Conservation (phyloP, 1,284 basidiomycete genomes). For the Puccinia hordei region DNA sequence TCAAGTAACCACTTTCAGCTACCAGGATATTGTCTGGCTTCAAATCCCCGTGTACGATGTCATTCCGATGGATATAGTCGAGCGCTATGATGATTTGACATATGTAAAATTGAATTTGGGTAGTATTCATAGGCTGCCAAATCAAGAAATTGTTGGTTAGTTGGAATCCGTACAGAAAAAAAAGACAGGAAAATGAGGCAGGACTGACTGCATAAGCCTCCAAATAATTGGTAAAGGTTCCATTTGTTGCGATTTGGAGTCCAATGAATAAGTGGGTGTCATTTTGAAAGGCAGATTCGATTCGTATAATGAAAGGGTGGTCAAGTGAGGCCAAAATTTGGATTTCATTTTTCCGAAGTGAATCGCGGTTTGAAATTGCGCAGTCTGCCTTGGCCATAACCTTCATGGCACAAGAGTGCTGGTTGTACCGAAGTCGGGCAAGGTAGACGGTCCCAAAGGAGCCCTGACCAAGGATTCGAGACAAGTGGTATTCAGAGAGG, state of each 20-base stretch:
- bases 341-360: background rate
- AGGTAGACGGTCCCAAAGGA: slow-evolving; percentile 15
- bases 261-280: slow-evolving; percentile 12
- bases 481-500: slow-evolving; percentile 17
- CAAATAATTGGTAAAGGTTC: background rate
- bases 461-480: slow-evolving; percentile 4
- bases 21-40: slow-evolving; percentile 27
- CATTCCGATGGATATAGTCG: slow-evolving; percentile 5
- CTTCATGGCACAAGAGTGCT: slow-evolving; percentile 19
- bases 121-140: background rate
- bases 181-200: background rate
- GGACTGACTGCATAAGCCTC: slow-evolving; percentile 12
- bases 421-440: background rate
- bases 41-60: slow-evolving; percentile 21
- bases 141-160: background rate
- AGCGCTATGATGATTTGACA: slow-evolving; percentile 3
- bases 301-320: slow-evolving; percentile 7
- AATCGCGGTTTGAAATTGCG: background rate
- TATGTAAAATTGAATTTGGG: background rate
- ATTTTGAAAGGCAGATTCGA: slow-evolving; percentile 13
- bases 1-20: slow-evolving; percentile 1
- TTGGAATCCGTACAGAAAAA: background rate
- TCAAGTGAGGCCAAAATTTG: background rate
- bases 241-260: background rate
- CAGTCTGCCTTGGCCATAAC: background rate